These are phyloP conservation scores for Leccinum imitatum DNA, from an alignment of 768 basidiomycete genomes.

Conservation along the genomic window DNA sequence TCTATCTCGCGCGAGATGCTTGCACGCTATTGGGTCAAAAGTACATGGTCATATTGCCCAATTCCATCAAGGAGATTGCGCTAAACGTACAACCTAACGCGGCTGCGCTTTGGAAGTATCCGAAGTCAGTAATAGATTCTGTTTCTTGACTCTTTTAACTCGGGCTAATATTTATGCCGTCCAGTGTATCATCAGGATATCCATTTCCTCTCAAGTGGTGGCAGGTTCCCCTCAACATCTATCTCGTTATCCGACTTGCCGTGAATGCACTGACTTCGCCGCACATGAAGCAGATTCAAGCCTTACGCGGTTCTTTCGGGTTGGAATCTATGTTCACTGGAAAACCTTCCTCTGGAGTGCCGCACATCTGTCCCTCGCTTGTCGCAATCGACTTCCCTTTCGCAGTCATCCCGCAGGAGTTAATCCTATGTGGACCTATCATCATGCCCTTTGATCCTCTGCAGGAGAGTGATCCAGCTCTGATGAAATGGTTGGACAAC, in stretches of 20 bases:
- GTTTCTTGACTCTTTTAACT: not conserved
- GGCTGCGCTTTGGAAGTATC: conserved; percentile 11
- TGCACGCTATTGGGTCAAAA: conserved; percentile 10
- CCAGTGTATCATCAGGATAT: conserved; percentile 12
- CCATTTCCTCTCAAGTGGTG: conserved; percentile 18
- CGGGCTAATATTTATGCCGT: not conserved
- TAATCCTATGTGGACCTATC: conserved; percentile 11
- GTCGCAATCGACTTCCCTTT: conserved; percentile 2
- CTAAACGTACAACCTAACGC: not conserved
- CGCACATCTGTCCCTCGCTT: conserved; percentile 7
- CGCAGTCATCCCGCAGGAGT: conserved; percentile 9
- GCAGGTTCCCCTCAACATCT: conserved; percentile 15
- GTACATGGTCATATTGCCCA: conserved; percentile 6
- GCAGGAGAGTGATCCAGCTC: conserved; percentile 6
- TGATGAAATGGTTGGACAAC: conserved; percentile 14
- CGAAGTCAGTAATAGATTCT: not conserved
- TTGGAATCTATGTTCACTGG: not conserved
- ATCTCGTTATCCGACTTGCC: conserved; percentile 4
- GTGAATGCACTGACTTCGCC: not conserved
- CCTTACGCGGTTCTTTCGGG: conserved; percentile 6
- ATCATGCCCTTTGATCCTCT: conserved; percentile 10
- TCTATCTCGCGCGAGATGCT: conserved; percentile 7
- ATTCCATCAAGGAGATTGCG: not conserved
- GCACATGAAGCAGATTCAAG: not conserved
- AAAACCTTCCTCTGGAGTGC: not conserved